Evolutionary conservation across 1,284 basidiomycete genomes (phyloP).

Genomic region (Melampsora americana): DNA sequence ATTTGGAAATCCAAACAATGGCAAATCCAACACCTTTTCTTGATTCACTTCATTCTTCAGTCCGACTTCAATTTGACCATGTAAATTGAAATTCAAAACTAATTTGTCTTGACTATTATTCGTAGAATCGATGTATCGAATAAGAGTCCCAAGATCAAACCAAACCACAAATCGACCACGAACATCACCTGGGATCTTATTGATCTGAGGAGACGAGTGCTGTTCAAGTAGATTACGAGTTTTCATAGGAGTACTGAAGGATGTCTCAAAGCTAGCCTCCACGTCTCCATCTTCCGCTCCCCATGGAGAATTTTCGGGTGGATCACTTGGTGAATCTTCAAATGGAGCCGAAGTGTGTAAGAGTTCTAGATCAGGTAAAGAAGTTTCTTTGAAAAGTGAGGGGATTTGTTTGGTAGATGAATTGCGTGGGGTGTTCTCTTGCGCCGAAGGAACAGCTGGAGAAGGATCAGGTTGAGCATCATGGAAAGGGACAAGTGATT

Average conservation of each 20-base stretch:
- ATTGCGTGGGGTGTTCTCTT: neutral
- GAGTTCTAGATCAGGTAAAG: conserved; percentile 19
- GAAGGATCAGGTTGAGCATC: neutral
- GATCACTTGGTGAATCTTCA: neutral
- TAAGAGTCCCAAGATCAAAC: conserved; percentile 19
- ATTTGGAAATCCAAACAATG: conserved; percentile 28
- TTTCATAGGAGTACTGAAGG: too few relatives aligned
- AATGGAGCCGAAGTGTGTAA: conserved; percentile 38
- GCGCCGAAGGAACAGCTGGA: conserved; percentile 1
- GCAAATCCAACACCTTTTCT: conserved; percentile 12
- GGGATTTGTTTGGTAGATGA: neutral
- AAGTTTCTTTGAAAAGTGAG: neutral
- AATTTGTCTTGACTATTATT: neutral
- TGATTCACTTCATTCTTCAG: neutral
- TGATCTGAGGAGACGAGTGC: neutral
- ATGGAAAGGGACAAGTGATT: conserved; percentile 19
- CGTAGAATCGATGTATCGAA: conserved; percentile 7
- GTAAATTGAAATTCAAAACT: conserved; percentile 20
- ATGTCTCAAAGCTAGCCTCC: conserved; percentile 2
- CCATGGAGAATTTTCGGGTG: neutral
- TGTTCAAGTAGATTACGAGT: neutral
- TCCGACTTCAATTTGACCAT: conserved; percentile 24
- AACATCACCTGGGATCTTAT: neutral
- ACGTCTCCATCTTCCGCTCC: conserved; percentile 23
- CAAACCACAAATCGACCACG: conserved; percentile 25